Base-by-base conservation (phyloP, 768 basidiomycete genomes). In the Tricholoma hemisulphureum region DNA sequence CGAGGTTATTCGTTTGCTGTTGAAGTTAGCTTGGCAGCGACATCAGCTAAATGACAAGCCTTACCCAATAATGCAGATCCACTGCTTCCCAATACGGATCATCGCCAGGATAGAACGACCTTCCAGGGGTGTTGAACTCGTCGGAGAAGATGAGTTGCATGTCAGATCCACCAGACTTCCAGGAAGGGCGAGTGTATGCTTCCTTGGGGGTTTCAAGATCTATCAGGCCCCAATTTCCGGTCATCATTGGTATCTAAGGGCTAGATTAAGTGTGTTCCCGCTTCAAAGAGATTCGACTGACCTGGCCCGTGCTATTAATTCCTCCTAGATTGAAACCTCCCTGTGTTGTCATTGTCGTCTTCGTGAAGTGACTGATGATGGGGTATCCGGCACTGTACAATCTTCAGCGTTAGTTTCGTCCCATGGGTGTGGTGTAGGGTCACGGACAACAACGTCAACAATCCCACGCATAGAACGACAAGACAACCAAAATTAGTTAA, bases 51-150 rank as follows among this genome's bases (percentile, higher is more conserved):
- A 31, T n/a, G 18, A 43, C 1, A 52, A 18, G 14, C 9, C n/a
- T 39, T 23, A 85, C 83, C 88, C 89, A 91, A 65, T 91, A 91
- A 65, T 91, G 85, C 51, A 91, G 74, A 69, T 91, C 78, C 6
- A 76, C 85, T n/a, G 91, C 88, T 66, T 90, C 87, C 88, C 88
- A 90, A 63, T 88, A 93, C 6, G 91, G 91, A 70, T 93, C 91
- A 63, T 92, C 90, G 2, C 88, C 89, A 50, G 86, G 84, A 72
- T 88, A 92, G 64, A 92, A 92, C 1, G 86, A 79, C 59, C 91
- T 76, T 13, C 88, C 87, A 21, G 86, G 85, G 13, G 71, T 70
- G 57, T 91, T 84, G 66, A 93, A 93, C 65, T 93, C 91, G 68
- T 93, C 91, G 7, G 84, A 86, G 67, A 89, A 92, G 10, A 91